Evolutionary conservation across 179 eudicot genomes (phyloP).

Genomic region (Sideroxylon spinosum): DNA sequence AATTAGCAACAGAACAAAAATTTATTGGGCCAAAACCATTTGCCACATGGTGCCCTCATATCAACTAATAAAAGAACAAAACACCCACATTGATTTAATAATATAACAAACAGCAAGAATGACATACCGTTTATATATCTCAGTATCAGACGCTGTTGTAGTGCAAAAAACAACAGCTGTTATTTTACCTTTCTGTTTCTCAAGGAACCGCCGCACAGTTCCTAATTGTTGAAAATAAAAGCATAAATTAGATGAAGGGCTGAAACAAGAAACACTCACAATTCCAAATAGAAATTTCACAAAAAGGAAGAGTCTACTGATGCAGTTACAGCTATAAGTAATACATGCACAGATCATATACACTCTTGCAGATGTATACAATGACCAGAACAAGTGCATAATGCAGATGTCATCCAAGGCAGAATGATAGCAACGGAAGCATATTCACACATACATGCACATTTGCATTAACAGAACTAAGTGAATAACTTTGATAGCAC

Average conservation of each 20-base stretch:
- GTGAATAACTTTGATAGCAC: too few relatives aligned
- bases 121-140: conserved; percentile 81
- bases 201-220: conserved; percentile 92
- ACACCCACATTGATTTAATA: not conserved
- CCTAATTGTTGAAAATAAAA: conserved; percentile 38
- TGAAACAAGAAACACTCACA: not conserved
- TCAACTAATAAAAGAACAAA: not conserved
- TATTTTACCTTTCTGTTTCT: conserved; percentile 85
- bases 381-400: too few relatives aligned
- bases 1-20: conserved; percentile 5
- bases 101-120: not conserved
- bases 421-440: not conserved
- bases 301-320: not conserved
- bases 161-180: conserved; percentile 81
- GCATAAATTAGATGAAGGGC: conserved; percentile 4
- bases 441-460: not conserved
- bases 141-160: conserved; percentile 74
- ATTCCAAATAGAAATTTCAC: not conserved
- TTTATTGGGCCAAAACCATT: not conserved
- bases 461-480: too few relatives aligned
- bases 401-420: too few relatives aligned
- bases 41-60: not conserved
- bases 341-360: too few relatives aligned
- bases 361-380: not conserved
- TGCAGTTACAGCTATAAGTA: not conserved